These are phyloP conservation scores for Zarea fungicola DNA, from an alignment of 2,329 filamentous ascomycete genomes.

Conservation along the genomic window DNA sequence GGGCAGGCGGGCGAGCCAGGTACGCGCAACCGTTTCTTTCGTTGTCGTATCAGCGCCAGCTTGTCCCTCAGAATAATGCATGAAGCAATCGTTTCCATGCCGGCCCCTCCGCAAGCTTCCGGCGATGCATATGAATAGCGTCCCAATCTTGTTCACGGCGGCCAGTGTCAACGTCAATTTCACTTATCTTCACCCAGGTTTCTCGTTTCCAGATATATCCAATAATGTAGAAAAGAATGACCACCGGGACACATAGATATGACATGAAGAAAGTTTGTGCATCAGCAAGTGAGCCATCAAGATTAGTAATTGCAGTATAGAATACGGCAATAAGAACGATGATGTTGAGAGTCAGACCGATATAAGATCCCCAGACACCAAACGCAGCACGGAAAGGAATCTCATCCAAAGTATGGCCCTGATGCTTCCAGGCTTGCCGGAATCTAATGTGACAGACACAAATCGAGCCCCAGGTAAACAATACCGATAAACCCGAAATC, in stretches of 20 bases:
- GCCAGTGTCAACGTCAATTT: constrained; percentile 65
- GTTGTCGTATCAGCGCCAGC: too few species aligned
- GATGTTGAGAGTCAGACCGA: constrained; percentile 54
- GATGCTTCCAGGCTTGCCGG: constrained; percentile 55
- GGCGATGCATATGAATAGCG: constrained; percentile 50
- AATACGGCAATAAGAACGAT: constrained; percentile 45
- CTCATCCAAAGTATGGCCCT: constrained; percentile 59
- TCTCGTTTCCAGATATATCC: constrained; percentile 63
- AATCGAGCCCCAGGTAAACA: constrained; percentile 67
- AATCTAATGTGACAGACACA: constrained; percentile 66
- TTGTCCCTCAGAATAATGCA: constrained; percentile 29
- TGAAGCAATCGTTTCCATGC: constrained; percentile 40
- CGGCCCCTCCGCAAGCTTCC: constrained; percentile 45
- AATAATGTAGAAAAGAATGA: constrained; percentile 50
- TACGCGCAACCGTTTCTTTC: too few species aligned
- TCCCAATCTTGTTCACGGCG: constrained; percentile 64
- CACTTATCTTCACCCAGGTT: constrained; percentile 50
- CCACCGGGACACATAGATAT: constrained; percentile 50
- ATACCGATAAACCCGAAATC: constrained; percentile 57
- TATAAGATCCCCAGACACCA: constrained; percentile 58
- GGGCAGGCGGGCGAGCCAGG: too few species aligned
- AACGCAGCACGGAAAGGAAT: constrained; percentile 59
- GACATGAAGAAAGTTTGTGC: constrained; percentile 51
- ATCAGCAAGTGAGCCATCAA: constrained; percentile 47
- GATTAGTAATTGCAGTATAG: background rate